Evolutionary conservation across 192 early-diverging fungal species (phyloP), one percentile per base, ranked within the genome.

Genomic region (Polychytrium aggregatum): DNA sequence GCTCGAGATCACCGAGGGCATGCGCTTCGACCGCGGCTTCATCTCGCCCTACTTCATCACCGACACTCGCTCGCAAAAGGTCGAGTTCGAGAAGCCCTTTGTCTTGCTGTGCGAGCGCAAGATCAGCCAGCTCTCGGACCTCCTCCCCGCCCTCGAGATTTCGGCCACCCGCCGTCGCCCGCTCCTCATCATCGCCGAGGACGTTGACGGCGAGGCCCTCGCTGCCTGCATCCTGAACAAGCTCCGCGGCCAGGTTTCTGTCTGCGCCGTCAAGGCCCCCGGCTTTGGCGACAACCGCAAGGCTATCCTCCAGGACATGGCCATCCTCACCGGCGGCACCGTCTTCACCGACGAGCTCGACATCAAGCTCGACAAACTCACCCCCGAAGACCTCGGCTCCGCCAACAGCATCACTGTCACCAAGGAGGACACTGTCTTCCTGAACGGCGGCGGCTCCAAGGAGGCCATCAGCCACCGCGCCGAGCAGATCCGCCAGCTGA

Each of bases 211-310:
- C 42, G 97, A 99, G 70, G 97, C 97, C 36, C 81, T 99, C 47
- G 97, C 97, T 47, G 94, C 97, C 28, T 97, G 94, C 71, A 94
- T 99, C 55, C 76, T 99, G 41, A 99, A 99, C 86, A 99, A 97
- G 83, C 83, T 99, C 60, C 85, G 97, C 48, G 97, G 94, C 27
- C 93, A 98, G 70, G 68, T 99, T 55, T 85, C 88, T 68, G 92
- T 99, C 34, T 84, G 81, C 58, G 87, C 86, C 39, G 94, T 99
- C 72, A 99, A 99, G 84, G 92, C 97, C 6, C 97, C 97, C 33
- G 97, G 97, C 33, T 99, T 97, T 53, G 97, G 97, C 66, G 97
- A 99, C 70, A 97, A 99, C 86, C 87, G 97, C 70, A 99, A 99
- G 81, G 86, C 87, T 31, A 98, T 92, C 47, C 77, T 99, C 40